These are phyloP conservation scores for Trametopsis cervina DNA, from an alignment of 768 basidiomycete species.

Conservation along the genomic window DNA sequence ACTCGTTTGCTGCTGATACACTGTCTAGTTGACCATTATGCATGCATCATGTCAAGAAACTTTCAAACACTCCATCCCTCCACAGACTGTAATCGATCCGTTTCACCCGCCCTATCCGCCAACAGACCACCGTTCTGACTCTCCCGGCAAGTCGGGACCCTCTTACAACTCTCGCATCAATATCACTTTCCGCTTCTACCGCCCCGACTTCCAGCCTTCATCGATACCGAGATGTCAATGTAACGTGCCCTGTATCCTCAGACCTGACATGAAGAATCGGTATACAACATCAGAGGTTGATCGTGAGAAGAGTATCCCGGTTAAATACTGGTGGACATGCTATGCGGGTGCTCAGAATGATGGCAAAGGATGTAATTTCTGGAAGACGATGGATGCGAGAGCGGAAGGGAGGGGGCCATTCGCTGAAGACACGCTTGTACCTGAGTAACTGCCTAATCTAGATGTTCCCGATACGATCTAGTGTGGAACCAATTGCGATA, in stretches of 20 bases:
- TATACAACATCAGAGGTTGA: constrained; percentile 16
- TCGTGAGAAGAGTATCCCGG: constrained; percentile 27
- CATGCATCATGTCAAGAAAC: constrained; percentile 78
- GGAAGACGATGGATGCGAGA: constrained; percentile 66
- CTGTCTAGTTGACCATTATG: constrained; percentile 69
- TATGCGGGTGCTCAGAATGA: constrained; percentile 79
- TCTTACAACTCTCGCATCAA: constrained; percentile 71
- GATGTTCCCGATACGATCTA: not conserved
- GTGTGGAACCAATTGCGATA: no score
- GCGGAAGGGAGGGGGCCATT: constrained; percentile 58
- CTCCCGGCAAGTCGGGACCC: constrained; percentile 17
- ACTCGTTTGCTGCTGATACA: not conserved
- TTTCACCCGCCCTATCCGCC: constrained; percentile 46
- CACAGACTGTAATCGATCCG: constrained; percentile 63
- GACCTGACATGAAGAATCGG: constrained; percentile 75
- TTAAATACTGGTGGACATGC: constrained; percentile 75
- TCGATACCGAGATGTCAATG: constrained; percentile 71
- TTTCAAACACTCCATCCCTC: constrained; percentile 76
- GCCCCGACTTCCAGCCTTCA: constrained; percentile 68
- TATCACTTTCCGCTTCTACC: constrained; percentile 81
- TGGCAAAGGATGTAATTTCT: constrained; percentile 73
- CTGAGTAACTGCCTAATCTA: not conserved
- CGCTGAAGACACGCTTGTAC: constrained; percentile 16
- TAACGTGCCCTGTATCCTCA: constrained; percentile 58
- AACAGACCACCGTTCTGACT: constrained; percentile 9